Evolutionary conservation across 768 basidiomycete genomes (phyloP), one percentile per base, ranked within the genome.

Genomic region (Omphalotus guepiniiformis): DNA sequence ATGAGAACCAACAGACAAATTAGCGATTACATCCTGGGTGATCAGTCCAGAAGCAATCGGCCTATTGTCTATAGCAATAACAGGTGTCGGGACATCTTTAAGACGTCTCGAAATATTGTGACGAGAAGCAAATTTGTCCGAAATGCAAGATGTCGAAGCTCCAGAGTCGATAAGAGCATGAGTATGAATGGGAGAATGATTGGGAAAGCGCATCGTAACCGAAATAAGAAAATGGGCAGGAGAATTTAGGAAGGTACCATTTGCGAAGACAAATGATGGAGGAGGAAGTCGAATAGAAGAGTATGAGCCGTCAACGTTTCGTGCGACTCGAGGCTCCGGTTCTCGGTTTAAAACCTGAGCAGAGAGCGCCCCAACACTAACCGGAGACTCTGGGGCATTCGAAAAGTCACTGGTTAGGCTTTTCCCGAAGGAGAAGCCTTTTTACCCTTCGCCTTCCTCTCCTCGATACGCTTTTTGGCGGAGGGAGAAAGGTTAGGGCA

Each of bases 11-110:
- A 68, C 51, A 2, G 45, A 41, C 4, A 74, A 37, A 2, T 55
- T 28, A n/a, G 64, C 47, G 5, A 71, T 49, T 23, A 71, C 55
- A 43, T 70, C 64, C 28, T 70, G 65, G 38, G 68, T 70, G 36
- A 73, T 59, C 11, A 69, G 54, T 4, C 73, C 73, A 39, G 66
- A 70, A 19, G 65, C 58, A 29, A 72, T 64, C 12, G 67, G 70
- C 36, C 62, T 55, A 50, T 71, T 55, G 46, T 72, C 67, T 22
- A 71, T 61, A 1, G 66, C 62, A 26, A 63, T 57, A 27, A 72
- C 63, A 25, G 70, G 66, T 41, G 65, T 47, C 11, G 68, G 66
- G 16, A 51, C 46, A 28, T 60, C 49, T 56, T 66, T 66, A 3
- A 49, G 37, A 50, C 55, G 49, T n/a, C 59, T 58, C 12, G 66